Evolutionary conservation across 371 early-diverging fungal genomes (phyloP).

Genomic region (Saksenaea vasiformis): DNA sequence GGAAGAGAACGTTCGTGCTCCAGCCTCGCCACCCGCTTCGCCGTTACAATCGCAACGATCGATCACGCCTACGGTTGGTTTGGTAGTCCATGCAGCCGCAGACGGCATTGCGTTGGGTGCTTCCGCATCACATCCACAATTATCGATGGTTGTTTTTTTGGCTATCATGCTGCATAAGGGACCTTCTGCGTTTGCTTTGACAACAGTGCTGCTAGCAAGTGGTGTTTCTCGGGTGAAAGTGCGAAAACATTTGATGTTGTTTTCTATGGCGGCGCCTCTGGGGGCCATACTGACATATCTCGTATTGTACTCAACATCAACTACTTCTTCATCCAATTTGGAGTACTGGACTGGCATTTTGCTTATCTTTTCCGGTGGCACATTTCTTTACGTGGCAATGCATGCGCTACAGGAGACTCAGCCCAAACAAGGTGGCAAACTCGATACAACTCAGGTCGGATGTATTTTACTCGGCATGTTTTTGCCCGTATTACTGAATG

Average conservation of each 20-base stretch:
- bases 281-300: slow-evolving; percentile 79
- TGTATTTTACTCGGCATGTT: slow-evolving; percentile 39
- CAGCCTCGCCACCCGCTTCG: slow-evolving; percentile 33
- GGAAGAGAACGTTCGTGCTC: slow-evolving; percentile 27
- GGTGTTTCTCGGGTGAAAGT: slow-evolving; percentile 68
- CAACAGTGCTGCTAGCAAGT: slow-evolving; percentile 78
- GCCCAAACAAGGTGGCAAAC: slow-evolving; percentile 11
- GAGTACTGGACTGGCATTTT: slow-evolving; percentile 84
- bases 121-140: slow-evolving; percentile 57
- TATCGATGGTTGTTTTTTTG: slow-evolving; percentile 87
- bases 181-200: slow-evolving; percentile 90
- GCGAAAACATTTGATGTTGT: slow-evolving; percentile 77
- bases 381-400: slow-evolving; percentile 93
- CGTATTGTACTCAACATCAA: slow-evolving; percentile 39
- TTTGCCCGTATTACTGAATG: slow-evolving; percentile 30
- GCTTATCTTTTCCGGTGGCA: slow-evolving; percentile 85
- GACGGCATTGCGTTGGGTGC: slow-evolving; percentile 96
- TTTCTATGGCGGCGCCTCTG: slow-evolving; percentile 84
- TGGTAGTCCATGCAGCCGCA: slow-evolving; percentile 92
- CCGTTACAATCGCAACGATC: slow-evolving; percentile 22
- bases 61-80: slow-evolving; percentile 74
- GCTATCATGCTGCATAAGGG: slow-evolving; percentile 98
- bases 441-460: slow-evolving; percentile 19
- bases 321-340: slow-evolving; percentile 33
- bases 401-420: slow-evolving; percentile 45